Conservation (phyloP, 176 grass and related monocot species). For the Aegilops speltoides region DNA sequence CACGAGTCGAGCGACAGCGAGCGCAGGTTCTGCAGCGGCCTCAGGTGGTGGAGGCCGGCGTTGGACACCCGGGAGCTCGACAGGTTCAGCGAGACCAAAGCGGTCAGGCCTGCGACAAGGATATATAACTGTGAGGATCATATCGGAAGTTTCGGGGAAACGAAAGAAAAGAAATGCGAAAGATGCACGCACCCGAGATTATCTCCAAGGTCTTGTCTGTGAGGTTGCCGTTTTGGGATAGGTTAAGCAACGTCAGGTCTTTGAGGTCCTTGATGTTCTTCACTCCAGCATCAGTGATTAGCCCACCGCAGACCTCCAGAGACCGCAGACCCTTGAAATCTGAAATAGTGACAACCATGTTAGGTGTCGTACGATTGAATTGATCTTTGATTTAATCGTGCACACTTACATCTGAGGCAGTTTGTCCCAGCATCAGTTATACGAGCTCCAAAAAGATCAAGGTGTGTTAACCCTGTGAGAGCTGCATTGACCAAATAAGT, state of each 20-base stretch:
- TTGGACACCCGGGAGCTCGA: constrained; percentile 82
- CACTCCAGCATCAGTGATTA: constrained; percentile 76
- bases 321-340: constrained; percentile 90
- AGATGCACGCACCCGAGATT: constrained; percentile 51
- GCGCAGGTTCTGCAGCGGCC: constrained; percentile 64
- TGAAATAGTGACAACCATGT: constrained; percentile 27
- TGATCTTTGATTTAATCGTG: not conserved
- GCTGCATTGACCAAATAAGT: constrained; percentile 42
- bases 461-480: constrained; percentile 89
- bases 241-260: constrained; percentile 71
- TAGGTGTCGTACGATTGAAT: not conserved
- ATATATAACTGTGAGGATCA: not conserved
- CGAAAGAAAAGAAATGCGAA: not conserved
- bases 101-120: constrained; percentile 64
- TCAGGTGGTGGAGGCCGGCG: constrained; percentile 77
- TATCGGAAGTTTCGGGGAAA: not conserved
- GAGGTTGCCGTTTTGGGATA: constrained; percentile 83
- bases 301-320: constrained; percentile 85
- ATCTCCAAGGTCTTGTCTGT: constrained; percentile 84
- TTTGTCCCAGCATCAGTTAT: constrained; percentile 82
- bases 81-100: constrained; percentile 72
- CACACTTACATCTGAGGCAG: constrained; percentile 72
- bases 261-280: constrained; percentile 97
- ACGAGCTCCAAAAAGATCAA: constrained; percentile 92
- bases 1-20: constrained; percentile 80